A percentile compares a stretch with the other conserved stretches of the same genome.
phyloP scores from a whole-genome alignment of 371 early-diverging fungal species.

The Sporodiniella umbellata region DNA sequence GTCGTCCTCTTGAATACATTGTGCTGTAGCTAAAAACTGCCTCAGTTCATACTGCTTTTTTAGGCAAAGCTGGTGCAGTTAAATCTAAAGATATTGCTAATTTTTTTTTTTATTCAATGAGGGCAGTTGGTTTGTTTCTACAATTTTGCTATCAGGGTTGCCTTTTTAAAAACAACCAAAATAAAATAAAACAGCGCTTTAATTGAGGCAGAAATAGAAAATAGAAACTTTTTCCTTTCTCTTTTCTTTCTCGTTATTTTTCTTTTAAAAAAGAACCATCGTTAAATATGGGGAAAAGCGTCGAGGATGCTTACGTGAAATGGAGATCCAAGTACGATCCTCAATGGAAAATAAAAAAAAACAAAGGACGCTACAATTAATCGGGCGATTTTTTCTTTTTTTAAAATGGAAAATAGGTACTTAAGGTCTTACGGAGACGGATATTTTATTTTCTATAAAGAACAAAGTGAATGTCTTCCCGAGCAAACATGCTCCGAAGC shows the following conservation, averaged over 20 bases:
- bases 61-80: too few species aligned
- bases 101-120: too few species aligned
- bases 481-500: constrained; percentile 53
- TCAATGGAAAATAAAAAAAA: background rate
- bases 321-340: constrained; percentile 8
- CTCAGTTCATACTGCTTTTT: too few species aligned
- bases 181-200: background rate
- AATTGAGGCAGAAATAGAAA: constrained; percentile 17
- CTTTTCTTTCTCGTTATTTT: background rate
- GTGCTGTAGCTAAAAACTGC: too few species aligned
- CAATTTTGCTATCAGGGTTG: too few species aligned
- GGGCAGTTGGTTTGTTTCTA: too few species aligned
- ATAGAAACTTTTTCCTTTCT: constrained; percentile 10
- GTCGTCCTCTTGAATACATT: too few species aligned
- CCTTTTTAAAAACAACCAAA: too few species aligned
- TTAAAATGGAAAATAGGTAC: constrained; percentile 22
- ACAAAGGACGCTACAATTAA: background rate
- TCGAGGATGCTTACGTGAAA: constrained; percentile 2
- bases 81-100: too few species aligned
- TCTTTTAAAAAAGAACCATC: too few species aligned
- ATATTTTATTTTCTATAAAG: constrained; percentile 47
- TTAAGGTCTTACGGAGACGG: constrained; percentile 42
- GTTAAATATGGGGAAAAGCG: constrained; percentile 2
- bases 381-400: too few species aligned
- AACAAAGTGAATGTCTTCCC: constrained; percentile 29